These are phyloP conservation scores for Aspergillus niger DNA, from an alignment of 2,329 filamentous ascomycete species.

Conservation along the genomic window DNA sequence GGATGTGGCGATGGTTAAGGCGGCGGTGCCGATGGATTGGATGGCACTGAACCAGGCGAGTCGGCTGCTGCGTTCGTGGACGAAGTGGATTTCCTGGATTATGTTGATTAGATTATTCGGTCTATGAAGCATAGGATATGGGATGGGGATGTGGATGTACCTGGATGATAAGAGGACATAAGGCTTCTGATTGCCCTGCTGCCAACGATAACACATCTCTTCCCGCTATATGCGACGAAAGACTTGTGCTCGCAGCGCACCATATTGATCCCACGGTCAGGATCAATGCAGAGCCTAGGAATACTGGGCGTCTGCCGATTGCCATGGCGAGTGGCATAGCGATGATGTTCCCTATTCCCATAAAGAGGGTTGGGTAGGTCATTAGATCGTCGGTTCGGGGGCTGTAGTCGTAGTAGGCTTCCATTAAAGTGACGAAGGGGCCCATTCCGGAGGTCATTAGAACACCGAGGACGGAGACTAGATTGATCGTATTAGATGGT, in stretches of 20 bases:
- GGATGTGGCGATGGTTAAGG: conserved; percentile 11
- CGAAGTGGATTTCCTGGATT: conserved; percentile 16
- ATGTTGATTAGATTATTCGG: too few relatives aligned
- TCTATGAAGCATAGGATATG: too few relatives aligned
- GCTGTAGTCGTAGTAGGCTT: conserved; percentile 10
- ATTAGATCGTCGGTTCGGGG: conserved; percentile 11
- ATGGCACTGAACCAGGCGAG: conserved; percentile 18
- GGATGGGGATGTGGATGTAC: neutral
- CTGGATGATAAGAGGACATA: conserved; percentile 13
- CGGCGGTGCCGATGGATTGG: conserved; percentile 11
- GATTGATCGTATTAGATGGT: neutral
- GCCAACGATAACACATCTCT: conserved; percentile 15
- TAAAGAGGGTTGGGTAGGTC: conserved; percentile 17
- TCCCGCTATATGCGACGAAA: conserved; percentile 12
- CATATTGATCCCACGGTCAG: conserved; percentile 11
- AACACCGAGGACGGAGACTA: neutral
- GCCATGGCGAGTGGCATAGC: conserved; percentile 16
- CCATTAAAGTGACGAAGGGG: conserved; percentile 9
- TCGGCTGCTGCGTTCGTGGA: conserved; percentile 14
- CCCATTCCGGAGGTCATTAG: conserved; percentile 15
- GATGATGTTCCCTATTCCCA: conserved; percentile 14
- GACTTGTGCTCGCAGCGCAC: conserved; percentile 10
- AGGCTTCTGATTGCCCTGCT: conserved; percentile 12
- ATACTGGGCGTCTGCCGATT: conserved; percentile 8
- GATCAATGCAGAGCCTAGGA: conserved; percentile 13